phyloP scores from a whole-genome alignment of 2,329 filamentous ascomycete species.

The Aureobasidium vineae region DNA sequence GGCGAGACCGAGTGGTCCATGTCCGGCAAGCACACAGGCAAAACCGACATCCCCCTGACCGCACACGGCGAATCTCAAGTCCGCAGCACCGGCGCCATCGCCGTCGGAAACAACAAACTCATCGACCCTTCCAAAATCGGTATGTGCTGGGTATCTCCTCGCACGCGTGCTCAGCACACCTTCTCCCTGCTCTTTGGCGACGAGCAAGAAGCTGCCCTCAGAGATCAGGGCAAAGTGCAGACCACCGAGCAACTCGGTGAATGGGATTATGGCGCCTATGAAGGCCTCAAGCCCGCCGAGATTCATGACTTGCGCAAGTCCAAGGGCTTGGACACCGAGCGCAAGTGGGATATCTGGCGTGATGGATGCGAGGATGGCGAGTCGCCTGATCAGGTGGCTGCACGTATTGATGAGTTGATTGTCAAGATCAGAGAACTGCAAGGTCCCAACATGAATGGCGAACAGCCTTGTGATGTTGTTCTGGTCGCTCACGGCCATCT shows the following conservation, averaged over 20 bases:
- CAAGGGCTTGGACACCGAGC: slow-evolving; percentile 38
- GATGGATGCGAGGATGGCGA: slow-evolving; percentile 71
- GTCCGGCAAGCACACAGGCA: slow-evolving; percentile 73
- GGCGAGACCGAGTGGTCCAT: slow-evolving; percentile 96
- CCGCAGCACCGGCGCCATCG: slow-evolving; percentile 71
- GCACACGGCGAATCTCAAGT: slow-evolving; percentile 62
- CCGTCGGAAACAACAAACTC: slow-evolving; percentile 78
- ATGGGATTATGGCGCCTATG: slow-evolving; percentile 63
- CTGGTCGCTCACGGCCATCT: slow-evolving; percentile 91
- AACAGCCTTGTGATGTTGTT: slow-evolving; percentile 63
- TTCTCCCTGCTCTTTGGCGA: slow-evolving; percentile 67
- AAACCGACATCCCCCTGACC: slow-evolving; percentile 81
- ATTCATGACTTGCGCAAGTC: slow-evolving; percentile 50
- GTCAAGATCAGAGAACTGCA: slow-evolving; percentile 63
- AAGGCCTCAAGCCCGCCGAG: slow-evolving; percentile 54
- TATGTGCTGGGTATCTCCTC: slow-evolving; percentile 75
- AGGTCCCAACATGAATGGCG: slow-evolving; percentile 46
- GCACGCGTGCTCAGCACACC: slow-evolving; percentile 80
- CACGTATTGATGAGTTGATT: slow-evolving; percentile 73
- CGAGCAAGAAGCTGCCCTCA: slow-evolving; percentile 49
- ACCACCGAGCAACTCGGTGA: slow-evolving; percentile 55
- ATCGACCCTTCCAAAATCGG: slow-evolving; percentile 77
- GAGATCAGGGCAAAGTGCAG: slow-evolving; percentile 46
- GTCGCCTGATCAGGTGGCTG: slow-evolving; percentile 68
- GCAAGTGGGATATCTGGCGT: slow-evolving; percentile 80